Conservation (phyloP, 371 early-diverging fungal species). For the Saksenaea oblongispora region DNA sequence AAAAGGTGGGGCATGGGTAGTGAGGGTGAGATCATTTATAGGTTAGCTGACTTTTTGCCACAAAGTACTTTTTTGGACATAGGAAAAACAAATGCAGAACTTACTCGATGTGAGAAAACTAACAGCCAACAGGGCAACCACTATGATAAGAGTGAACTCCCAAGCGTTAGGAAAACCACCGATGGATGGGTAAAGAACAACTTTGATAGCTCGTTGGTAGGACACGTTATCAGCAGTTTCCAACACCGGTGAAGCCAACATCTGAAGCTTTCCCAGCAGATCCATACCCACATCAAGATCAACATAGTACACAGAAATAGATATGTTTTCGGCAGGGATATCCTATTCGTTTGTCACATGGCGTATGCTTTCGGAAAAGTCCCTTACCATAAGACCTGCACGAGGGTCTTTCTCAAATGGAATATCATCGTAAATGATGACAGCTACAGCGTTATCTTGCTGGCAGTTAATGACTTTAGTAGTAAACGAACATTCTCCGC, state of each 20-base stretch:
- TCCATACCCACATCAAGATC: constrained; percentile 35
- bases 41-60: neutral
- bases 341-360: constrained; percentile 17
- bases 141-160: constrained; percentile 60
- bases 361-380: neutral
- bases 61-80: neutral
- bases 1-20: neutral
- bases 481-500: constrained; percentile 39
- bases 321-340: constrained; percentile 31
- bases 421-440: constrained; percentile 42
- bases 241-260: constrained; percentile 12
- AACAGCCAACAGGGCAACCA: constrained; percentile 54
- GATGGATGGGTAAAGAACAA: constrained; percentile 41
- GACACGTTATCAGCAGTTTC: constrained; percentile 18
- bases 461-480: constrained; percentile 38
- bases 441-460: constrained; percentile 37
- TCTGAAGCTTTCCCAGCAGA: constrained; percentile 25
- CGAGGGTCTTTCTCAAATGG: constrained; percentile 38
- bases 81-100: constrained; percentile 3
- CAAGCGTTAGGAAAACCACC: constrained; percentile 53
- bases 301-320: constrained; percentile 45
- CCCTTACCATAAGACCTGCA: constrained; percentile 26
- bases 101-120: constrained; percentile 57
- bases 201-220: constrained; percentile 29
- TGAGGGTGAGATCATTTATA: constrained; percentile 1